Evolutionary conservation across 2,329 filamentous ascomycete species (phyloP).

Genomic region (Fusarium beomiforme): DNA sequence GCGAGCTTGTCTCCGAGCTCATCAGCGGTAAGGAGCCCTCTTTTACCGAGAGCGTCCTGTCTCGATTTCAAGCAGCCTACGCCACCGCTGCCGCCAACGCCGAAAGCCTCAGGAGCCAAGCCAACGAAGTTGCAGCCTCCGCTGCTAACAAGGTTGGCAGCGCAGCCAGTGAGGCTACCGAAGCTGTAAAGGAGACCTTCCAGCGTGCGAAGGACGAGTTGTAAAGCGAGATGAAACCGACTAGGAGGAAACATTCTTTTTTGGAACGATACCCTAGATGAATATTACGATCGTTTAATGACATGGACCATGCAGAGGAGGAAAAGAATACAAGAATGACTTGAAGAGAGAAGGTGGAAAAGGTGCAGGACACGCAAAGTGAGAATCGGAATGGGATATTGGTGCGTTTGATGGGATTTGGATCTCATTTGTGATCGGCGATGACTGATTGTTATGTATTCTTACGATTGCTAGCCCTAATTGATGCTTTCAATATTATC

Average conservation of each 20-base stretch:
- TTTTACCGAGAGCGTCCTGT: conserved; percentile 84
- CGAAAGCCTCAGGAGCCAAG: conserved; percentile 53
- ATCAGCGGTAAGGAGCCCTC: conserved; percentile 80
- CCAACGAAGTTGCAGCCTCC: conserved; percentile 47
- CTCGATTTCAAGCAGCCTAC: conserved; percentile 76
- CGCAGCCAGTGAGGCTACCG: conserved; percentile 53
- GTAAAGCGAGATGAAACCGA: conserved; percentile 36
- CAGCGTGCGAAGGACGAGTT: conserved; percentile 54
- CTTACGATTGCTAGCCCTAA: conserved; percentile 30
- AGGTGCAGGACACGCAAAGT: conserved; percentile 20
- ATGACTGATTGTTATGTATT: conserved; percentile 28
- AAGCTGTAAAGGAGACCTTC: conserved; percentile 54
- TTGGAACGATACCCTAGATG: conserved; percentile 44
- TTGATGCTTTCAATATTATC: conserved; percentile 8
- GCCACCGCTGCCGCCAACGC: conserved; percentile 70
- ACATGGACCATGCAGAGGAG: conserved; percentile 20
- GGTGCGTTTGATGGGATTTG: conserved; percentile 38
- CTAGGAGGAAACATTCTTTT: conserved; percentile 39
- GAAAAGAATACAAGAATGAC: conserved; percentile 19
- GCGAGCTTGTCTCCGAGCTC: conserved; percentile 79
- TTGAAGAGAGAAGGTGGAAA: conserved; percentile 1
- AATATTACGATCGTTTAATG: conserved; percentile 44
- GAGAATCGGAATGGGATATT: conserved; percentile 7
- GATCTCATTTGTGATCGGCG: conserved; percentile 30
- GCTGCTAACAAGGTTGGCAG: conserved; percentile 50